Base-by-base conservation (phyloP, 257 asterid species). In the Voacanga thouarsii region DNA sequence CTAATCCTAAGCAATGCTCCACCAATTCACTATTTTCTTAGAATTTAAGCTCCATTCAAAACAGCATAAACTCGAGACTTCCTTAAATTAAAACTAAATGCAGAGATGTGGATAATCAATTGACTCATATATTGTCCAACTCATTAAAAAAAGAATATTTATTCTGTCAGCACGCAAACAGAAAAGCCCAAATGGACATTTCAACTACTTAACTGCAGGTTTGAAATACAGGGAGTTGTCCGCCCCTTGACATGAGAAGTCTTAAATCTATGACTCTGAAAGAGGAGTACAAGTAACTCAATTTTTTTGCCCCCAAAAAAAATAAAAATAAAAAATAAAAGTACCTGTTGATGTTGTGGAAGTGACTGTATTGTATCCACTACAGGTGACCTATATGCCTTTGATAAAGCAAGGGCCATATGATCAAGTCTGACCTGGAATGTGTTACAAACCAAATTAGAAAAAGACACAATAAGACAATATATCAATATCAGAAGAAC, bases 311-410 rank as follows among this genome's bases (percentile, higher is more conserved):
- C 21, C 71, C 37, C 37, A 33, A 33, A 33, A 33, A 33, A 33
- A 33, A 33, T 33, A 2, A 37, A 51, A 24, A 63, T 15, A 64
- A 53, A 4, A 44, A 33, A 5, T 7, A 30, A 33, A 64, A 75
- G 45, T 82, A 96, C 99, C 97, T 96, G 99, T 83, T 96, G 99
- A 92, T 93, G 98, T 85, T 91, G 99, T 39, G 99, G 99, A 80
- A 96, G 96, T 71, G 97, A 87, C 74, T 88, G 92, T 85, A 96
- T 89, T 9, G 92, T 93, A 82, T 92, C 97, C 24, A 93, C 92
- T 33, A 89, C 88, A 19, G 98, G 96, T 5, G 98, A 92, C 84
- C 82, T 89, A 75, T 84, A 92, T 21, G 96, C 91, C 83, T 89
- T 96, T 50, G 97, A 93, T 76, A 93, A 84, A 69, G 99, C 97